Evolutionary conservation across 2,329 filamentous ascomycete genomes (phyloP).

Genomic region (Scedosporium dehoogii): DNA sequence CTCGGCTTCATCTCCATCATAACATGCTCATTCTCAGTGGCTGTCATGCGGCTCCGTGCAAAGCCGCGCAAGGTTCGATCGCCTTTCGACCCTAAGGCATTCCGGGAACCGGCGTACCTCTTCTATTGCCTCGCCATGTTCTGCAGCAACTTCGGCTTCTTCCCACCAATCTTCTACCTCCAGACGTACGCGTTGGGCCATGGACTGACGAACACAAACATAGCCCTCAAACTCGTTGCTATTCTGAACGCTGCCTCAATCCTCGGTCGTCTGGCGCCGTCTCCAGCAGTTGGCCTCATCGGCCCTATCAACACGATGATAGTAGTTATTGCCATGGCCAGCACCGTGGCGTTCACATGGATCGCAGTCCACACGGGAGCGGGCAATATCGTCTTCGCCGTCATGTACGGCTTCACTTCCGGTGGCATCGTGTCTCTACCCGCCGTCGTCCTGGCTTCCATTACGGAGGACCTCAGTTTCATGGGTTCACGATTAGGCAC

Average conservation of each 20-base stretch:
- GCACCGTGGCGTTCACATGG: constrained; percentile 27
- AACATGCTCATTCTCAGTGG: constrained; percentile 19
- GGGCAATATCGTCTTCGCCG: constrained; percentile 29
- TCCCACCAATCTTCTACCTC: constrained; percentile 34
- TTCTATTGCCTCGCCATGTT: constrained; percentile 21
- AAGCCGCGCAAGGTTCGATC: constrained; percentile 12
- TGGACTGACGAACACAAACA: constrained; percentile 18
- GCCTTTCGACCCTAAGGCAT: constrained; percentile 19
- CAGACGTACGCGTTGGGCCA: constrained; percentile 29
- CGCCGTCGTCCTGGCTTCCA: constrained; percentile 28
- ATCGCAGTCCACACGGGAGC: constrained; percentile 23
- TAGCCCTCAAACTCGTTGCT: constrained; percentile 35
- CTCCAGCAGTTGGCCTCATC: constrained; percentile 29
- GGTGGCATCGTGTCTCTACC: constrained; percentile 34
- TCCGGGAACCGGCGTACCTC: constrained; percentile 19
- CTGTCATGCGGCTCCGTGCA: constrained; percentile 17
- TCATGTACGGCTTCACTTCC: constrained; percentile 36
- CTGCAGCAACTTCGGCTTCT: constrained; percentile 24
- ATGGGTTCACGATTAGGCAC: constrained; percentile 36
- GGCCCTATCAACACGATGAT: constrained; percentile 31
- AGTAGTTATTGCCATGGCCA: constrained; percentile 21
- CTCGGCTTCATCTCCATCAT: constrained; percentile 24
- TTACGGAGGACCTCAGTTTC: constrained; percentile 27
- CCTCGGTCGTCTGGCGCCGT: constrained; percentile 36
- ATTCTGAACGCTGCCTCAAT: constrained; percentile 41